Percentiles rank a stretch among this genome's conserved stretches.
Evolutionary conservation across 1,284 basidiomycete genomes (phyloP).

Genomic region (Xanthoconium separans): DNA sequence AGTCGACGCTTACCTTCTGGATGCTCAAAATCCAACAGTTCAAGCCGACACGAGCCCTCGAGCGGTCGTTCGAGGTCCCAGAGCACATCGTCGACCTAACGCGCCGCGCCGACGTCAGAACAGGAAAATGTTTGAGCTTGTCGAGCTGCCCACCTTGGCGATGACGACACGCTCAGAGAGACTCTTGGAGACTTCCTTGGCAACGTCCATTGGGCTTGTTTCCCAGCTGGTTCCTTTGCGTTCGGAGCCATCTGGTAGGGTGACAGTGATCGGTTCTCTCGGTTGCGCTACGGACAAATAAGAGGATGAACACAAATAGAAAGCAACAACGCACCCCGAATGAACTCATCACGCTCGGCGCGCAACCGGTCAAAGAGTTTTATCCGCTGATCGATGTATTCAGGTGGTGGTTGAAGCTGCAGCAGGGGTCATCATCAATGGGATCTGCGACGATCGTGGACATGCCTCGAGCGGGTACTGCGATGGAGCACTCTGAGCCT

Average conservation of each 20-base stretch:
- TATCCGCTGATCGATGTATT: constrained; percentile 88
- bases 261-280: constrained; percentile 81
- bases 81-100: constrained; percentile 76
- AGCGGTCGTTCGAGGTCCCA: constrained; percentile 97
- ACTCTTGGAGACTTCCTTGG: constrained; percentile 84
- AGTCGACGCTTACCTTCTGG: constrained; percentile 69
- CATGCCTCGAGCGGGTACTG: constrained; percentile 63
- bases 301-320: neutral
- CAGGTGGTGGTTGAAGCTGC: constrained; percentile 81
- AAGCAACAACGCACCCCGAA: constrained; percentile 55
- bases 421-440: neutral
- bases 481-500: constrained; percentile 39
- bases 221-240: constrained; percentile 90
- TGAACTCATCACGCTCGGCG: constrained; percentile 79
- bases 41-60: constrained; percentile 79
- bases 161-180: constrained; percentile 91
- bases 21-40: constrained; percentile 93
- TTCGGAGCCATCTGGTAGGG: constrained; percentile 84
- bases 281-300: constrained; percentile 63
- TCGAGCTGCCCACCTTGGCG: constrained; percentile 63
- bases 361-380: constrained; percentile 91
- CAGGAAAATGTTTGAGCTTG: neutral
- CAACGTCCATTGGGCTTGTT: constrained; percentile 93
- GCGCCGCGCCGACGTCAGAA: neutral
- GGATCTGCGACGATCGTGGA: neutral